phyloP scores from a whole-genome alignment of 192 early-diverging fungal species.

The Coemansia sp. region DNA sequence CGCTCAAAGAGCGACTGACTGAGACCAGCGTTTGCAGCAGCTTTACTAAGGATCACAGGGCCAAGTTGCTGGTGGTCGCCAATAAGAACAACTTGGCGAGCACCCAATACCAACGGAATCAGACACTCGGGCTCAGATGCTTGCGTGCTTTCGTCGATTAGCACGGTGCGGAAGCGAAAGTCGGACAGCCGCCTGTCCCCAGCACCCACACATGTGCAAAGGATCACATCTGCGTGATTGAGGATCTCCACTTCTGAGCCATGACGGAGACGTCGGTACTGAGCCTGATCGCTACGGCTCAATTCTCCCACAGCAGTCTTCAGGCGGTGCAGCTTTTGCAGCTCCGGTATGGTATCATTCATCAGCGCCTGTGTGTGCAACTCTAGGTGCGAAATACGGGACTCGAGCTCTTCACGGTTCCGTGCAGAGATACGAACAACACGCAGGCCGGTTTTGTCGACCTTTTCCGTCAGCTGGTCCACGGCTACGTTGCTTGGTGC shows the following conservation, averaged over 20 bases:
- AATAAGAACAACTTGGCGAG: slow-evolving; percentile 94
- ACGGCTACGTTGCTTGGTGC: slow-evolving; percentile 99
- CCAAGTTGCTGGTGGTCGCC: slow-evolving; percentile 99
- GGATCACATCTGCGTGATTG: slow-evolving; percentile 92
- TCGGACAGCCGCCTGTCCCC: slow-evolving; percentile 90
- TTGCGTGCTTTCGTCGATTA: slow-evolving; percentile 98
- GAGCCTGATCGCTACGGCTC: slow-evolving; percentile 80
- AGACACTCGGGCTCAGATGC: slow-evolving; percentile 95
- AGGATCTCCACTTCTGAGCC: slow-evolving; percentile 92
- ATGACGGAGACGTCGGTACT: slow-evolving; percentile 78
- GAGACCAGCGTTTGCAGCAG: slow-evolving; percentile 89
- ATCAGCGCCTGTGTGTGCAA: slow-evolving; percentile 96
- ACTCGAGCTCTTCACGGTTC: slow-evolving; percentile 90
- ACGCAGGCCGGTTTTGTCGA: slow-evolving; percentile 90
- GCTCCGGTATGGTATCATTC: slow-evolving; percentile 90
- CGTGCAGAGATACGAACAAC: slow-evolving; percentile 95
- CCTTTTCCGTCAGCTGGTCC: slow-evolving; percentile 96
- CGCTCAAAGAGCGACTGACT: slow-evolving; percentile 97
- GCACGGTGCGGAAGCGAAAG: slow-evolving; percentile 88
- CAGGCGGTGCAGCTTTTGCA: slow-evolving; percentile 87
- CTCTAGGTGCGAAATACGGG: slow-evolving; percentile 89
- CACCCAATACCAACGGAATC: slow-evolving; percentile 96
- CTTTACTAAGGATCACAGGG: slow-evolving; percentile 97
- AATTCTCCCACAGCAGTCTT: slow-evolving; percentile 91
- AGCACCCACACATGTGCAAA: slow-evolving; percentile 96